Base-by-base conservation (phyloP, 495 filamentous ascomycete species). In the Podospora bellae-mahoneyi region DNA sequence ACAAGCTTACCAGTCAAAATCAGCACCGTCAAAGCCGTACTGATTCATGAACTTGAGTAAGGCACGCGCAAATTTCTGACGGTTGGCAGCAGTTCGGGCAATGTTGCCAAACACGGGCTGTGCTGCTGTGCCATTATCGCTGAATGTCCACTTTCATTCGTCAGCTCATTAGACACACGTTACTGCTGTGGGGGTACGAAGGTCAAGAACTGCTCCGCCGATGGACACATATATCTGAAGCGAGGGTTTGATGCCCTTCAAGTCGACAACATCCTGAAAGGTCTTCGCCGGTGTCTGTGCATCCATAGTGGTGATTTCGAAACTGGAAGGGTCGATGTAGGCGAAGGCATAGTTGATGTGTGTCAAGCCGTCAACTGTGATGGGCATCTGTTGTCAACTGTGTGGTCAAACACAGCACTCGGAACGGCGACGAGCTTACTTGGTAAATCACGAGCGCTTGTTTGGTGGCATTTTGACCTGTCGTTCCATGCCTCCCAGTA, bases 1-100 rank as follows among this genome's bases (percentile, higher is more conserved):
- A 5, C 4, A 32, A 32, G 30, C 30, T 32, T 32, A 32, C 74
- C 86, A 88, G 71, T 88, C 86, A 16, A 89, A 60, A 68, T 89
- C 86, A 3, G 87, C 74, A 1, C 87, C 88, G 63, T 69, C 71
- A 34, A 71, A 73, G 19, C 62, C 72, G 59, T 75, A 65, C 5
- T 44, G 44, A n/a, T 15, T 18, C 64, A 75, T 56, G 48, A 66
- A 71, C 3, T 20, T 20, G 15, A 72, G 30, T 0, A 73, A 15
- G 1, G 60, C 62, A 2, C 66, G 60, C 30, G 77, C 48, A 65
- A 79, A 78, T 0, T 55, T 54, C 9, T 71, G n/a, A 3, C 71
- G 66, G 57, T 73, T 75, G 6, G 44, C 70, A 0, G 56, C 34
- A 54, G 65, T 66, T 4, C 64, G 64, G 6, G 74, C 73, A 4